Evolutionary conservation across 2,329 filamentous ascomycete genomes (phyloP), one percentile per base, ranked within the genome.

Genomic region (Cercospora sp.): DNA sequence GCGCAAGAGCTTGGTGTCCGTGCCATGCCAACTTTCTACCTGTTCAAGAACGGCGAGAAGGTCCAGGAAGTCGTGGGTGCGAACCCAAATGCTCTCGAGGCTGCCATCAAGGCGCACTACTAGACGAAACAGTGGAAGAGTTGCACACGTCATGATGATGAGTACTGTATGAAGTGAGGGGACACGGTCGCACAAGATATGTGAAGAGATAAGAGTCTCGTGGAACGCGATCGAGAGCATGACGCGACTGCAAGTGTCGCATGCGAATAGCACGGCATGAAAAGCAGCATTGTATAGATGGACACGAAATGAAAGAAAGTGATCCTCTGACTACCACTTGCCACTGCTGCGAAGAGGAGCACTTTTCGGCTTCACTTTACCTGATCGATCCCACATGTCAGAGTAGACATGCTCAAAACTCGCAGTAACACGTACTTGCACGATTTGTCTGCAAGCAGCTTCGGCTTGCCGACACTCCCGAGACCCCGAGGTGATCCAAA

Each of bases 21-120:
- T 75, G 93, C 94, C 79, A 97, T 98, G 93, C 94, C 94, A 65
- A 96, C 93, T 30, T 97, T 98, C 83, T 77, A 91, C 66, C 80
- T 96, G 77, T 97, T 93, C 87, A 91, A 93, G 86, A 81, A 89
- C 74, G 93, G 91, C 72, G 80, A 92, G 80, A 90, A 91, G 84
- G 80, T 89, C 39, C 84, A 82, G 53, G 90, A 92, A 81, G 82
- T 97, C 67, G 87, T 95, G 30, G 94, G 94, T 70, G 93, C 93
- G 75, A 93, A 93, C 82, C 90, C 90, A n/a, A 79, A 81, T 60
- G 88, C 85, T n/a, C 82, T 96, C 67, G 80, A 87, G 80, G 80
- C 80, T 36, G 83, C 83, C 51, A 85, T 85, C 76, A 77, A 83
- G 66, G 55, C 63, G 16, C 39, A 64, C 55, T 60, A 64, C 39